Evolutionary conservation across 257 asterid species (phyloP).

Genomic region (Capsicum pubescens): DNA sequence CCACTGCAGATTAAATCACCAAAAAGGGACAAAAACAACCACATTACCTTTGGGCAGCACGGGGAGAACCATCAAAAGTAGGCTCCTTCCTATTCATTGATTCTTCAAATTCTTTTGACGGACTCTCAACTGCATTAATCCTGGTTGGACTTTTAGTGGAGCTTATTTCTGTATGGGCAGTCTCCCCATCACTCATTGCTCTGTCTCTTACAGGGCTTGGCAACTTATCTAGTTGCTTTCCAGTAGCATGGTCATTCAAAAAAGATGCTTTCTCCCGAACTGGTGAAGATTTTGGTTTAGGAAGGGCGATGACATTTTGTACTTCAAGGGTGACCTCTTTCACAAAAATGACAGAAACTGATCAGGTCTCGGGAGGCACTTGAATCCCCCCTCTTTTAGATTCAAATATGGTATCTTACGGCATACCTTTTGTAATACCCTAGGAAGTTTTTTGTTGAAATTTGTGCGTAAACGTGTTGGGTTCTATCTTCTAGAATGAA

Average conservation of each 20-base stretch:
- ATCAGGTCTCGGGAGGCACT: conserved; percentile 21
- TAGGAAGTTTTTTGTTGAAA: no score
- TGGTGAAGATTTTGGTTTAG: conserved; percentile 67
- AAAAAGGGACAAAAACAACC: conserved; percentile 29
- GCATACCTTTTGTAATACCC: conserved; percentile 62
- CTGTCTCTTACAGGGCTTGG: conserved; percentile 43
- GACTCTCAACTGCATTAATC: conserved; percentile 54
- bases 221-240: conserved; percentile 53
- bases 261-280: conserved; percentile 61
- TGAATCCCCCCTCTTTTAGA: neutral
- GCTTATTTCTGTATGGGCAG: conserved; percentile 50
- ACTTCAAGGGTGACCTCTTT: conserved; percentile 94
- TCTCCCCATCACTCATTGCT: conserved; percentile 49
- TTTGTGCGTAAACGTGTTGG: no score
- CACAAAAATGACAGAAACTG: conserved; percentile 49
- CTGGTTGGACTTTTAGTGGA: conserved; percentile 81
- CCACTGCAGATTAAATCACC: neutral
- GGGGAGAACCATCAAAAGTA: conserved; percentile 72
- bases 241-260: conserved; percentile 39
- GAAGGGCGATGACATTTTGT: conserved; percentile 82
- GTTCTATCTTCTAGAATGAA: no score
- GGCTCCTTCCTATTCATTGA: conserved; percentile 49
- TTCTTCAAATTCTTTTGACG: conserved; percentile 64
- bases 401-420: conserved; percentile 13
- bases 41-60: conserved; percentile 67